Conservation (phyloP, 257 asterid species). For the Nicotiana sylvestris region DNA sequence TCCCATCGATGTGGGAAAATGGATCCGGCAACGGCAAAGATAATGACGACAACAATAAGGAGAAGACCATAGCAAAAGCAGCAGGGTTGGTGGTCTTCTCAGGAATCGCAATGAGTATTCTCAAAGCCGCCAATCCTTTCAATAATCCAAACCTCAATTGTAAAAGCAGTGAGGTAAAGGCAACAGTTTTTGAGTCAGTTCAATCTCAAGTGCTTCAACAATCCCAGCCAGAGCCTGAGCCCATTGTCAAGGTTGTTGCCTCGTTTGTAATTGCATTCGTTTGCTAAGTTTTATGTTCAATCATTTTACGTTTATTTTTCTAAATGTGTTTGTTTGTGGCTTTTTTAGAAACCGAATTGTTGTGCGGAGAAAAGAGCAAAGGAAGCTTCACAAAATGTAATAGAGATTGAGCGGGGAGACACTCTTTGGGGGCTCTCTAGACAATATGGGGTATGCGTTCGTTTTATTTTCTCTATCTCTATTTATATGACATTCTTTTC, state of each 20-base stretch:
- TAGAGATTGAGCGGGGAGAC: constrained; percentile 38
- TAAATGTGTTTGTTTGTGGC: not conserved
- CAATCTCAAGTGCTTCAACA: not conserved
- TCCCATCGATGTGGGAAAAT: not conserved
- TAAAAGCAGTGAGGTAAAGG: not conserved
- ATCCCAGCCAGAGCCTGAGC: constrained; percentile 16
- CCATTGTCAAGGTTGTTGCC: not conserved
- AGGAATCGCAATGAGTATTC: constrained; percentile 38
- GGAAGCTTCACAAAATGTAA: constrained; percentile 19
- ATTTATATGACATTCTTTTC: not conserved
- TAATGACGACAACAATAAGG: constrained; percentile 15
- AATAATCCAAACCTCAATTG: constrained; percentile 1
- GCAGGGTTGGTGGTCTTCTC: constrained; percentile 33
- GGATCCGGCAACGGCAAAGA: constrained; percentile 9
- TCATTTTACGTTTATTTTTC: not conserved
- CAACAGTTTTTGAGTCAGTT: constrained; percentile 11
- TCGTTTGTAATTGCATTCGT: not conserved
- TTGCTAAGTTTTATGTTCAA: too few relatives aligned
- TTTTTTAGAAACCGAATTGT: constrained; percentile 15
- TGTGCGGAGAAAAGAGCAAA: constrained; percentile 12
- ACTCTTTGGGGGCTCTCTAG: constrained; percentile 40
- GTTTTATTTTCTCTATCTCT: not conserved
- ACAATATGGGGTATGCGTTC: constrained; percentile 27
- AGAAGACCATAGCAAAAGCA: constrained; percentile 27
- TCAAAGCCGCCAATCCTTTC: constrained; percentile 33